Percentiles rank a stretch among this genome's conserved stretches.
Evolutionary conservation across 2,329 filamentous ascomycete species (phyloP).

Genomic region (Fusarium palustre): DNA sequence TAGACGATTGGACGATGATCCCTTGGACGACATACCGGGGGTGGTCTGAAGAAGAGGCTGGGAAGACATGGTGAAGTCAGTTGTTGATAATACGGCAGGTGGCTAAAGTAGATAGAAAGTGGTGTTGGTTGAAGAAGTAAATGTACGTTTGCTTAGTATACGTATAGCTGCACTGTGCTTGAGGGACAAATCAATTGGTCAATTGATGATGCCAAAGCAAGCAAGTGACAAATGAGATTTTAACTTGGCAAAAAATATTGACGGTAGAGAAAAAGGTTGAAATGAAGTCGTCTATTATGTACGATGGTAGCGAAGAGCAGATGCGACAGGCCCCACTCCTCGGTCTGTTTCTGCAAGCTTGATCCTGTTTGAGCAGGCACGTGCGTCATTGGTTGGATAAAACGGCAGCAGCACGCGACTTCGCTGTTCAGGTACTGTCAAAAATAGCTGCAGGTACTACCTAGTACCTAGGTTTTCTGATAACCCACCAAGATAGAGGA

Average conservation of each 20-base stretch:
- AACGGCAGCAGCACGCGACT: conserved; percentile 1
- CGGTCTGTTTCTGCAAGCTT: conserved; percentile 21
- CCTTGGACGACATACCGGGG: conserved; percentile 74
- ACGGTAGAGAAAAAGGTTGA: conserved; percentile 32
- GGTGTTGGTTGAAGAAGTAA: background rate
- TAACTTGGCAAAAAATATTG: conserved; percentile 15
- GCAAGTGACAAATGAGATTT: conserved; percentile 11
- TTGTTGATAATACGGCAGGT: conserved; percentile 12
- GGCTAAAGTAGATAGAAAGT: conserved; percentile 13
- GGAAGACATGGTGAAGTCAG: conserved; percentile 78
- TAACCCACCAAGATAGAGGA: background rate
- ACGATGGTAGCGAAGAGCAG: conserved; percentile 36
- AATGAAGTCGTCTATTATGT: conserved; percentile 31
- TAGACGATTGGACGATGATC: background rate
- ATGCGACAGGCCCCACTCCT: conserved; percentile 31
- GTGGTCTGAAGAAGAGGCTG: conserved; percentile 96
- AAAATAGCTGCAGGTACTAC: conserved; percentile 7
- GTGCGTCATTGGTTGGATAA: conserved; percentile 50
- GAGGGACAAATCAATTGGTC: background rate
- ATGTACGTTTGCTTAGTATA: background rate
- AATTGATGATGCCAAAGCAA: conserved; percentile 15
- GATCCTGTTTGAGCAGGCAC: conserved; percentile 42
- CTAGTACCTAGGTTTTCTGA: too few species aligned
- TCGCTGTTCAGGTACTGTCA: background rate
- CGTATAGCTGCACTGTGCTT: background rate